Percentiles rank a stretch among this genome's conserved stretches.
Conservation (phyloP, 2,329 filamentous ascomycete species). For the Sporothrix pseudoabietina region DNA sequence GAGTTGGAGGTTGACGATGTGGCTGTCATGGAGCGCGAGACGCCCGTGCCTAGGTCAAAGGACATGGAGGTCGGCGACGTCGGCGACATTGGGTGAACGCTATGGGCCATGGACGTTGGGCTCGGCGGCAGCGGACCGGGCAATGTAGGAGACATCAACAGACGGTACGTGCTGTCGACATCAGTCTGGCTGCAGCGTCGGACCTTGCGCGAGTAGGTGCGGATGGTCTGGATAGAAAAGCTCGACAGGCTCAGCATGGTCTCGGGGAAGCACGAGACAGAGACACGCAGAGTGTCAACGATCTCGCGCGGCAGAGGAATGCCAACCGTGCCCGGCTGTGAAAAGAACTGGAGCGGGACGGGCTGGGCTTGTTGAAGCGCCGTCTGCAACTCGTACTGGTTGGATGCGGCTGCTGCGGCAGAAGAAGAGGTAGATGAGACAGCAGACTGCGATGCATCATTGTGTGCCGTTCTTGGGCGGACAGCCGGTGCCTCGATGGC, state of each 20-base stretch:
- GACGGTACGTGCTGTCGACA: slow-evolving; percentile 34
- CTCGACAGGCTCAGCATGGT: slow-evolving; percentile 60
- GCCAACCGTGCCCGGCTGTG: slow-evolving; percentile 25
- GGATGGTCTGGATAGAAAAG: slow-evolving; percentile 60
- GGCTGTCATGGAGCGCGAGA: neutral
- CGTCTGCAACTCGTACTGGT: slow-evolving; percentile 6
- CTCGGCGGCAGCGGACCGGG: neutral
- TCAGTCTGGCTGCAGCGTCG: slow-evolving; percentile 43
- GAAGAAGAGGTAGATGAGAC: neutral
- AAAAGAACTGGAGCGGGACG: slow-evolving; percentile 1
- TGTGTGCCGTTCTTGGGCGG: neutral
- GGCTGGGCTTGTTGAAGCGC: slow-evolving; percentile 5
- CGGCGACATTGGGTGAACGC: slow-evolving; percentile 41
- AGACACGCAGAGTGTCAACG: slow-evolving; percentile 57
- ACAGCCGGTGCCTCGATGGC: neutral
- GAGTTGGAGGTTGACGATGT: neutral
- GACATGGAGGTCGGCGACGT: slow-evolving; percentile 25
- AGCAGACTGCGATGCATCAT: neutral
- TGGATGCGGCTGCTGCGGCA: neutral
- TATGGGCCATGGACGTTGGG: neutral
- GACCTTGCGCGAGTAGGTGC: slow-evolving; percentile 57
- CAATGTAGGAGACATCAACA: slow-evolving; percentile 25
- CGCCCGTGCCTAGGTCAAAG: slow-evolving; percentile 5
- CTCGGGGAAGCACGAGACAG: slow-evolving; percentile 60
- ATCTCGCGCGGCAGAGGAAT: slow-evolving; percentile 57